Conservation (phyloP, 225 moss, liverwort and hornwort genomes). For the Climacium dendroides region DNA sequence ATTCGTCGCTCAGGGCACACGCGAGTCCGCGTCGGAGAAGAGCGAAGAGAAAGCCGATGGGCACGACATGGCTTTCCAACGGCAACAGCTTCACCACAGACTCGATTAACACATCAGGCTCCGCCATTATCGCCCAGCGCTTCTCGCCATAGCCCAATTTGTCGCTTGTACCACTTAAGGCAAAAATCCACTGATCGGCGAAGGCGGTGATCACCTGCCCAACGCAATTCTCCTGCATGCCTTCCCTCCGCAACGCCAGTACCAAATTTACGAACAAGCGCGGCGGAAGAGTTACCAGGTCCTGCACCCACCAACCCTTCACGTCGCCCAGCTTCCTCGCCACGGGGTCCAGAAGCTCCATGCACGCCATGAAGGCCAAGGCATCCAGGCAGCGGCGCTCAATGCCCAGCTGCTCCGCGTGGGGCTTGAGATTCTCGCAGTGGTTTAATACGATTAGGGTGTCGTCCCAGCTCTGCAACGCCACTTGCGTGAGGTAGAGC, state of each 20-base stretch:
- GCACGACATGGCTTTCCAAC: slow-evolving; percentile 44
- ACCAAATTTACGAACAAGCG: slow-evolving; percentile 53
- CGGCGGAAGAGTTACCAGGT: slow-evolving; percentile 53
- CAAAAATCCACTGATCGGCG: slow-evolving; percentile 65
- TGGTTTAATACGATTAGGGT: slow-evolving; percentile 59
- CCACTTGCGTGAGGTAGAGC: slow-evolving; percentile 51
- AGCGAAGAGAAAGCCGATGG: slow-evolving; percentile 72
- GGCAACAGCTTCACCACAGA: slow-evolving; percentile 64
- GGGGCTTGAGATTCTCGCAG: slow-evolving; percentile 32
- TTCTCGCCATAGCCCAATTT: background rate
- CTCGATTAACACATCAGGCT: slow-evolving; percentile 34
- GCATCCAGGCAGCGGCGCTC: slow-evolving; percentile 61
- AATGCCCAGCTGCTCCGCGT: slow-evolving; percentile 58
- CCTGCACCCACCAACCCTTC: slow-evolving; percentile 70
- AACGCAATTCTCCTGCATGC: slow-evolving; percentile 82
- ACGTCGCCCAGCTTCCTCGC: slow-evolving; percentile 26
- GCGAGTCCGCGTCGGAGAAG: slow-evolving; percentile 60
- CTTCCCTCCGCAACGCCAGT: slow-evolving; percentile 52
- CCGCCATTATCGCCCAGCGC: background rate
- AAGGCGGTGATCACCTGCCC: slow-evolving; percentile 75
- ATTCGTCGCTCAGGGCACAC: slow-evolving; percentile 36
- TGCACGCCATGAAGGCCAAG: slow-evolving; percentile 67
- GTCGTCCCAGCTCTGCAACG: slow-evolving; percentile 79
- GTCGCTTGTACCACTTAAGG: background rate
- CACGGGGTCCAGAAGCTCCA: slow-evolving; percentile 61